A percentile compares a stretch with the other conserved stretches of the same genome.
These are phyloP conservation scores for Zymoseptoria ardabiliae DNA, from an alignment of 2,329 filamentous ascomycete species.

Conservation along the genomic window DNA sequence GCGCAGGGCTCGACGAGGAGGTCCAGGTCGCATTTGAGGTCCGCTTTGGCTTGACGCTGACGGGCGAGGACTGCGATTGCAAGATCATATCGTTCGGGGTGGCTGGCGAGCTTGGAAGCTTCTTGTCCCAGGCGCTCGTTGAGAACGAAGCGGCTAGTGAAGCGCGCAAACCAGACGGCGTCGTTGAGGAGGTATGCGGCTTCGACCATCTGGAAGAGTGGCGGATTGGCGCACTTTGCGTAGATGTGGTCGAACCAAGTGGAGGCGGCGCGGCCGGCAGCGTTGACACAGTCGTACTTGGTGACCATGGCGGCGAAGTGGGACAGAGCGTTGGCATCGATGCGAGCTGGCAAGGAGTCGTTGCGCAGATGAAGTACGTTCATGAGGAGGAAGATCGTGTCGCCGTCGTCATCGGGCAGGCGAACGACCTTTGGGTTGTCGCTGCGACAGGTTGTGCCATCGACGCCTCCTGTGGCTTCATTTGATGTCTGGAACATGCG, in stretches of 20 bases:
- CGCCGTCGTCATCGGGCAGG: constrained; percentile 20
- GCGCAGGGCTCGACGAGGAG: constrained; percentile 20
- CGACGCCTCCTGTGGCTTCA: neutral
- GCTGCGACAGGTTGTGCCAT: neutral
- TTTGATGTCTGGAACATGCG: constrained; percentile 4
- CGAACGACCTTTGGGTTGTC: constrained; percentile 5
- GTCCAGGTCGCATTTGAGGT: constrained; percentile 18
- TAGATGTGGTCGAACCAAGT: constrained; percentile 26
- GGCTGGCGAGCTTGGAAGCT: neutral
- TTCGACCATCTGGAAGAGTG: constrained; percentile 18
- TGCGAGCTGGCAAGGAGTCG: constrained; percentile 18
- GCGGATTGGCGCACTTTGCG: constrained; percentile 3
- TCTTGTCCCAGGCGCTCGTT: constrained; percentile 3
- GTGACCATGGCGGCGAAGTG: constrained; percentile 16
- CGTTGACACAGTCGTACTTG: constrained; percentile 21
- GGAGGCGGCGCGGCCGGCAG: constrained; percentile 16
- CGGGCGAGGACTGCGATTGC: constrained; percentile 12
- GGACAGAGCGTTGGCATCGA: constrained; percentile 16
- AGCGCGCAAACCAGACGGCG: constrained; percentile 24
- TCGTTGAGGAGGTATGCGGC: constrained; percentile 23
- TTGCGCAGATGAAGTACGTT: constrained; percentile 25
- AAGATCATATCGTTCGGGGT: constrained; percentile 5
- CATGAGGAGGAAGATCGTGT: constrained; percentile 20
- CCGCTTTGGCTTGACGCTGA: constrained; percentile 7
- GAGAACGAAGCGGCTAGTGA: constrained; percentile 21